Conservation (phyloP, 2,329 filamentous ascomycete genomes). For the Botrytis aclada region DNA sequence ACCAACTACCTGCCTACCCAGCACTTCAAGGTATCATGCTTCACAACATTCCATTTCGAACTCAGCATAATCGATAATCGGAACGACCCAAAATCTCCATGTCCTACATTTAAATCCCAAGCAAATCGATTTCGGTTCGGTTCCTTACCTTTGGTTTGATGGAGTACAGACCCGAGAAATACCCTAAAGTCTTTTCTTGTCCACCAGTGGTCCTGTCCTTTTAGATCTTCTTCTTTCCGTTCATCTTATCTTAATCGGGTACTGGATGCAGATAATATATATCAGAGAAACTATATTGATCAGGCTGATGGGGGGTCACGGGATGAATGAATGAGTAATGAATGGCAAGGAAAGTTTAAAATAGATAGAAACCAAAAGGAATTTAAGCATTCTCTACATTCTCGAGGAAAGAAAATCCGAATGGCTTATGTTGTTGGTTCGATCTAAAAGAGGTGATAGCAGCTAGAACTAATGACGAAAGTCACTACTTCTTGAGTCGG, state of each 20-base stretch:
- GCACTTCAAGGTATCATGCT: not conserved
- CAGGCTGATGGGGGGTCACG: not conserved
- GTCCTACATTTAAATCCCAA: not conserved
- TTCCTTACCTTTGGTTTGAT: not conserved
- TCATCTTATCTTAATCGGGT: not conserved
- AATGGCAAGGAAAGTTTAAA: not conserved
- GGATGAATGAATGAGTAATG: not conserved
- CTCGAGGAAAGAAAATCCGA: not conserved
- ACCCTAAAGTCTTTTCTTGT: not conserved
- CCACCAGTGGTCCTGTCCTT: no score
- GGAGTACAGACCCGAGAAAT: not conserved
- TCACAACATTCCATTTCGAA: not conserved
- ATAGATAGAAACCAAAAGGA: not conserved
- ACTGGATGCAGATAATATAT: not conserved
- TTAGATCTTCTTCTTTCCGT: not conserved
- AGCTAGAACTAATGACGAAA: not conserved
- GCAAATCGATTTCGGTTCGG: not conserved
- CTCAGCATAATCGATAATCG: conserved; percentile 8
- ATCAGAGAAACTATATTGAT: not conserved
- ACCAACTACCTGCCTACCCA: not conserved
- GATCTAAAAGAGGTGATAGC: not conserved
- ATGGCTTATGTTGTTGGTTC: not conserved
- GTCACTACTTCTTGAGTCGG: not conserved
- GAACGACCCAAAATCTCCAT: no score
- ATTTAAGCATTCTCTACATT: not conserved